Evolutionary conservation across 495 filamentous ascomycete species (phyloP).

Genomic region (Tuber melanosporum): DNA sequence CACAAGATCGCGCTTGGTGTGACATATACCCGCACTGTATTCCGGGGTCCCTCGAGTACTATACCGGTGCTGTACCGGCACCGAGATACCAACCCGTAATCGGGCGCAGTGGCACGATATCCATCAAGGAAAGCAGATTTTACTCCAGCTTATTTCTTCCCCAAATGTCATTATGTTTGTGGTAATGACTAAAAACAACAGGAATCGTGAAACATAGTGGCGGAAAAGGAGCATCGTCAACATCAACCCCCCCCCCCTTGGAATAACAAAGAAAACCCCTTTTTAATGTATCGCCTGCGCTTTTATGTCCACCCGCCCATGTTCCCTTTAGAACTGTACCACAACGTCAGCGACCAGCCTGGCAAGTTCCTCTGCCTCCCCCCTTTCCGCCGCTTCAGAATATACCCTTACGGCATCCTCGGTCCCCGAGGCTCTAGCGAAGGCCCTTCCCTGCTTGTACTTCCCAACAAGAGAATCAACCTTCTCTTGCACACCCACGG

Average conservation of each 20-base stretch:
- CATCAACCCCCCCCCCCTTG: neutral
- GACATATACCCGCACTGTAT: neutral
- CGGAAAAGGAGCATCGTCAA: neutral
- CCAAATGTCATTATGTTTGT: neutral
- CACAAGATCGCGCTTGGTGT: neutral
- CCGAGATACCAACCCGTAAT: neutral
- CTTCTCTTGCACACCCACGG: constrained; percentile 67
- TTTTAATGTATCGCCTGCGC: neutral
- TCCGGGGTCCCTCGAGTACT: neutral
- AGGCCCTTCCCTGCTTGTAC: constrained; percentile 81
- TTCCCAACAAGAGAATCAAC: constrained; percentile 85
- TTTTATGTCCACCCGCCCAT: neutral
- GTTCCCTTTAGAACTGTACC: constrained; percentile 28
- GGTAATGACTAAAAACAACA: neutral
- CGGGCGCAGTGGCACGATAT: neutral
- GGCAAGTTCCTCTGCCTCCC: constrained; percentile 79
- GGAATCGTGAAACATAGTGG: neutral
- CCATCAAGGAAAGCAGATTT: neutral
- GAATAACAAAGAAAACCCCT: neutral
- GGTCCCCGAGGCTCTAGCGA: constrained; percentile 87
- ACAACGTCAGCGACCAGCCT: constrained; percentile 73
- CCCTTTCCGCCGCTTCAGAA: constrained; percentile 82
- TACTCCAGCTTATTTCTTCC: neutral
- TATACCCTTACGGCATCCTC: constrained; percentile 96
- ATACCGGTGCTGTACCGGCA: neutral